Base-by-base conservation (phyloP, 495 filamentous ascomycete genomes). In the Penicillium herquei region DNA sequence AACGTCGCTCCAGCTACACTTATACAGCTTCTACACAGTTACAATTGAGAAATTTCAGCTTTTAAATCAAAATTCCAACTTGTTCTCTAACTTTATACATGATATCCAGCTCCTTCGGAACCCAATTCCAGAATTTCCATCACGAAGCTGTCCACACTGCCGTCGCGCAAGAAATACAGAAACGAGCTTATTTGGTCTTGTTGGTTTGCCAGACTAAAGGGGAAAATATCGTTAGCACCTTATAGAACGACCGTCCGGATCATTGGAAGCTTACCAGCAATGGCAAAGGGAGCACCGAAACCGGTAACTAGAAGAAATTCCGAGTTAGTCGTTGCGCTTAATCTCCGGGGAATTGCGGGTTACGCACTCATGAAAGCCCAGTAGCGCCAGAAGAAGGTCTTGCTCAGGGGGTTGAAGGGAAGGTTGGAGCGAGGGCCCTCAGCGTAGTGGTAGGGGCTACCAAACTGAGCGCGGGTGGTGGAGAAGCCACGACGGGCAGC, bases 381-480 rank as follows among this genome's bases (percentile, higher is more conserved):
- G 84, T 88, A 98, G 77, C 87, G 81, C 60, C 89, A 43, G 55
- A 76, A 82, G 74, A 98, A 98, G 73, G 78, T 87, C 73, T 85
- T 87, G 66, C 87, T 95, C 77, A 87, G 77, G 61, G 95, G 86
- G 81, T 98, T 95, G 86, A 98, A 98, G 57, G 94, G 94, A 56
- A 98, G 77, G 81, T 96, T 97, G 80, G 82, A 86, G 69, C 86
- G 85, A 65, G 95, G 94, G 51, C 94, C 95, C 81, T 98, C 95
- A 57, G 92, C 89, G 80, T 98, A 98, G 82, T 98, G 94, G 83
- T 96, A 95, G 30, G 92, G 92, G 68, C 90, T 94, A 55, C 83
- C 84, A 62, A 94, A 76, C 75, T 89, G 93, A 71, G 88, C 77
- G 61, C 89, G 87, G 70, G 92, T 96, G 70, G 90, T 86, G 75